phyloP scores from a whole-genome alignment of 163 green algal species.

The Chlorella variabilis region DNA sequence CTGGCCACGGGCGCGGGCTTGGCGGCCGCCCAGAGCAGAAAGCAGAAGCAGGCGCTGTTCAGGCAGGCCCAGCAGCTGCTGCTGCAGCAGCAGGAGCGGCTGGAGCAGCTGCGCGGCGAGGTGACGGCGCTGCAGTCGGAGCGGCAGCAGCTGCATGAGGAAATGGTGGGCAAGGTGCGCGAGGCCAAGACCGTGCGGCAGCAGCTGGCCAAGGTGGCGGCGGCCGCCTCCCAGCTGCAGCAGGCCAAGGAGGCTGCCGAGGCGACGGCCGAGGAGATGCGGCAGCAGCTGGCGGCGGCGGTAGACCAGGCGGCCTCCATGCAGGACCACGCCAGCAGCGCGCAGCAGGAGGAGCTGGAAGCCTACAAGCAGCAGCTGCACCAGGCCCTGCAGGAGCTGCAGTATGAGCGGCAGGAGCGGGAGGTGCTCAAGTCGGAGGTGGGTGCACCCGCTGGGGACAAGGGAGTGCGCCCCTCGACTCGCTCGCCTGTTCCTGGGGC shows the following conservation, averaged over 20 bases:
- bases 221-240: not conserved
- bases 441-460: no score
- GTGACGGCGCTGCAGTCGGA: not conserved
- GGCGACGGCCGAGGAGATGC: not conserved
- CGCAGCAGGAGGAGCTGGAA: slow-evolving; percentile 17
- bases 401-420: slow-evolving; percentile 1
- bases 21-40: not conserved
- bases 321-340: not conserved
- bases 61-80: slow-evolving; percentile 5
- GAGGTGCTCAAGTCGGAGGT: slow-evolving; percentile 1
- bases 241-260: not conserved
- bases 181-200: not conserved
- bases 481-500: no score
- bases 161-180: not conserved
- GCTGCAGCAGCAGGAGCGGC: slow-evolving; percentile 15
- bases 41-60: slow-evolving; percentile 13
- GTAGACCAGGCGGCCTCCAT: slow-evolving; percentile 1
- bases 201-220: slow-evolving; percentile 3
- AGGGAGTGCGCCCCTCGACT: no score
- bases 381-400: not conserved
- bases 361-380: slow-evolving; percentile 12
- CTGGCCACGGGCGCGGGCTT: not conserved
- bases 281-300: not conserved
- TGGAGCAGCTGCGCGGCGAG: not conserved
- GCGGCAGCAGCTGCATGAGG: slow-evolving; percentile 11